Base-by-base conservation (phyloP, 306 rosid species). In the Fragaria iinumae region DNA sequence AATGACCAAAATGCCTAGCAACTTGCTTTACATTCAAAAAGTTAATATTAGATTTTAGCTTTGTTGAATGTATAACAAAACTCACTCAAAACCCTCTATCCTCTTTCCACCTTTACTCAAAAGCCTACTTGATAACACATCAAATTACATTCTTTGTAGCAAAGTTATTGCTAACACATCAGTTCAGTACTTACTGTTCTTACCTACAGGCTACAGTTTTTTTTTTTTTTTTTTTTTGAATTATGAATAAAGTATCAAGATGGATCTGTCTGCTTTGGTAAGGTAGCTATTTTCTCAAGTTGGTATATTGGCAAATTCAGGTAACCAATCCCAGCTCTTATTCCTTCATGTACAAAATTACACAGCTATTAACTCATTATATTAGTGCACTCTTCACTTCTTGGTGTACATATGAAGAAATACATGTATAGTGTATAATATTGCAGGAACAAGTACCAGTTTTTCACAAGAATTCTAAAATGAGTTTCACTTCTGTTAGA, bases 251-350 rank as follows among this genome's bases (percentile, higher is more conserved):
- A 80, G 82, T 75, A 20, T 20, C 4, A 27, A 84, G 52, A 75
- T 80, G 88, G 81, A 55, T 74, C 73, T 29, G 6, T 82, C 56
- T 72, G 63, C 68, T 77, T 3, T 67, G 87, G 95, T 90, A 80
- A 81, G 88, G 82, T 85, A 76, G 83, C 91, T 81, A 85, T 83
- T 89, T 85, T 89, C 87, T 89, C 66, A 82, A 83, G 94, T 85
- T 85, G 95, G 89, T 91, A 50, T 85, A 74, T 74, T 69, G 93
- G 90, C 93, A 84, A 85, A 83, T 81, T 86, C 83, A 82, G 63
- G 87, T 80, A 86, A 88, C 94, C 41, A 74, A 83, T 81, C 67
- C 44, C 68, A 76, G 23, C 78, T 73, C 83, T 81, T 79, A 79
- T 62, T 83, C 82, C 79, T 65, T 71, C 38, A 4, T 48, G 76